A percentile compares a stretch with the other conserved stretches of the same genome.
These are phyloP conservation scores for Coffea eugenioides DNA, from an alignment of 257 asterid species.

Conservation along the genomic window DNA sequence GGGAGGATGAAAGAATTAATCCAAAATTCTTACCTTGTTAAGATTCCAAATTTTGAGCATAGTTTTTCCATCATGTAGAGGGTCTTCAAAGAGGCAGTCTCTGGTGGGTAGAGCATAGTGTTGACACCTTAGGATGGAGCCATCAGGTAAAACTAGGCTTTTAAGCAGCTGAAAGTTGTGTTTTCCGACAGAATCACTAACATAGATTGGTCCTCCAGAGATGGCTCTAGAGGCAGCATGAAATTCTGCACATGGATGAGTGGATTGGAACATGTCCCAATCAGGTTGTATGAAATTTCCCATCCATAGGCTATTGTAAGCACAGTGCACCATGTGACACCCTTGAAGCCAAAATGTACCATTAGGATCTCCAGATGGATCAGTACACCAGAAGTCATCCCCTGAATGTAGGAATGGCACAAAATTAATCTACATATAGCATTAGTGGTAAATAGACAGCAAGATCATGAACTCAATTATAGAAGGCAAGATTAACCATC, in stretches of 20 bases:
- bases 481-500: background rate
- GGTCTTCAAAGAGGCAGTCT: constrained; percentile 31
- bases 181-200: constrained; percentile 32
- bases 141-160: constrained; percentile 29
- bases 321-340: constrained; percentile 43
- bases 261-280: constrained; percentile 47
- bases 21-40: constrained; percentile 21
- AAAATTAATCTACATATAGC: background rate
- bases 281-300: constrained; percentile 40
- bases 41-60: constrained; percentile 38
- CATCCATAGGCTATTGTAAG: constrained; percentile 43
- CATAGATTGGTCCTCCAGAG: constrained; percentile 38
- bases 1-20: background rate
- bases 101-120: constrained; percentile 28
- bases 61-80: constrained; percentile 30
- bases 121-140: constrained; percentile 30
- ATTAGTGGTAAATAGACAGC: background rate
- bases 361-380: constrained; percentile 34
- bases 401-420: constrained; percentile 5
- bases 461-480: background rate
- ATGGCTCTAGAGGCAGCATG: constrained; percentile 44
- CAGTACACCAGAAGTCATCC: constrained; percentile 42
- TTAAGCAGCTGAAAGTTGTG: constrained; percentile 25
- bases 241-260: constrained; percentile 37
- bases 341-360: constrained; percentile 43